phyloP scores from a whole-genome alignment of 768 basidiomycete genomes.

The Rhodotorula kratochvilovae region DNA sequence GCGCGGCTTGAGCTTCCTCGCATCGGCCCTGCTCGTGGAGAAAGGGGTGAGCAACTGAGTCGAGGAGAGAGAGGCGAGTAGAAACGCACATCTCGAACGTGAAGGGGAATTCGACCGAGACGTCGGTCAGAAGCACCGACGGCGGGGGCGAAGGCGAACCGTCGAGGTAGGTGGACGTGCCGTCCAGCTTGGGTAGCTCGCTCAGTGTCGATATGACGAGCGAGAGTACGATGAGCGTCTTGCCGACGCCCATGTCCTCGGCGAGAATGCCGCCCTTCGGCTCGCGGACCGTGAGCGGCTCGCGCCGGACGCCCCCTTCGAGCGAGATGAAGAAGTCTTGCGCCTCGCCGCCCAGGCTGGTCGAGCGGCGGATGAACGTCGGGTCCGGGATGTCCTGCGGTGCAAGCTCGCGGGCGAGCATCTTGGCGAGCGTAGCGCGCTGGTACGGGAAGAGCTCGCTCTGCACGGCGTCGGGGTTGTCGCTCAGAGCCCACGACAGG shows the following conservation, averaged over 20 bases:
- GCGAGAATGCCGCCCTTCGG: conserved; percentile 41
- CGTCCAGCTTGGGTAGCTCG: conserved; percentile 36
- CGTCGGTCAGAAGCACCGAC: conserved; percentile 17
- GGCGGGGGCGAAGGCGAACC: conserved; percentile 1
- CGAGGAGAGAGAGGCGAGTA: not conserved
- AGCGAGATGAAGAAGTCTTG: conserved; percentile 13
- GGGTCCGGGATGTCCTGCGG: conserved; percentile 23
- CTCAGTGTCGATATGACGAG: conserved; percentile 43
- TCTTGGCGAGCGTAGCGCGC: conserved; percentile 37
- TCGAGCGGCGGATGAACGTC: not conserved
- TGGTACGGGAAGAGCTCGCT: conserved; percentile 35
- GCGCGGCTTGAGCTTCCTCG: conserved; percentile 9
- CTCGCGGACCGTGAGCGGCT: conserved; percentile 9
- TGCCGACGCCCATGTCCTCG: conserved; percentile 50
- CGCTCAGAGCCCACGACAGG: not conserved
- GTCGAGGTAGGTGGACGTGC: conserved; percentile 35
- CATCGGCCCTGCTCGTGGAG: not conserved
- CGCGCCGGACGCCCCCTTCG: conserved; percentile 5
- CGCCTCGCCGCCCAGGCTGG: not conserved
- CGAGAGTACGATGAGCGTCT: conserved; percentile 47
- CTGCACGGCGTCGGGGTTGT: conserved; percentile 13
- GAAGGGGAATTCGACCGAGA: conserved; percentile 23
- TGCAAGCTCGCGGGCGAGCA: conserved; percentile 39
- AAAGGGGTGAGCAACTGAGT: not conserved
- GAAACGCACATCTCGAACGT: conserved; percentile 2